Conservation (phyloP, 2,329 filamentous ascomycete genomes). For the Aspergillus sp. region DNA sequence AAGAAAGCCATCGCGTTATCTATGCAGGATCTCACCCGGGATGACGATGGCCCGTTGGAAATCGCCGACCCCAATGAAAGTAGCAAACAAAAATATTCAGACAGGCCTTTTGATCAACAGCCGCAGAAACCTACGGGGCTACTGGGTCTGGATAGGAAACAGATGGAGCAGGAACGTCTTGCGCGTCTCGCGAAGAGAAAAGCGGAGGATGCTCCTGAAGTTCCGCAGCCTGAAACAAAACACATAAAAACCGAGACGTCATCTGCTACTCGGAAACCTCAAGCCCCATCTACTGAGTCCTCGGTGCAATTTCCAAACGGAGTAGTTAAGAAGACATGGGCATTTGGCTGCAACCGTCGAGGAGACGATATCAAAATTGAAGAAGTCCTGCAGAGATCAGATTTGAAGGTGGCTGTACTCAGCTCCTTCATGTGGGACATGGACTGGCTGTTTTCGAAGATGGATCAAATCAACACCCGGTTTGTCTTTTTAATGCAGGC, state of each 20-base stretch:
- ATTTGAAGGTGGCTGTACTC: constrained; percentile 73
- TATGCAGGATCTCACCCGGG: constrained; percentile 22
- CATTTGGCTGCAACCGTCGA: constrained; percentile 58
- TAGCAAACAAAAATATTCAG: not conserved
- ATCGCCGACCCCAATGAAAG: not conserved
- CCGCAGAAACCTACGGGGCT: constrained; percentile 31
- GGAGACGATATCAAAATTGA: constrained; percentile 81
- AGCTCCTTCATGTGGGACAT: constrained; percentile 87
- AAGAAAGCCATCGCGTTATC: constrained; percentile 36
- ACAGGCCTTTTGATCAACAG: not conserved
- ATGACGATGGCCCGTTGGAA: constrained; percentile 4
- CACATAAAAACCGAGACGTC: constrained; percentile 15
- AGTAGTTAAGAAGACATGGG: constrained; percentile 79
- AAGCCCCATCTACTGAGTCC: constrained; percentile 10
- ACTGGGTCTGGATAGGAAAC: constrained; percentile 67
- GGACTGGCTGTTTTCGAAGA: constrained; percentile 72
- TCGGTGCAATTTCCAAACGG: constrained; percentile 56
- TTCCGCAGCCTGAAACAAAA: constrained; percentile 24
- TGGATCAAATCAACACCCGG: constrained; percentile 61
- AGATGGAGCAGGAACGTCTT: constrained; percentile 83
- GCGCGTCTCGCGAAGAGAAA: constrained; percentile 64
- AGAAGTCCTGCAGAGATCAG: constrained; percentile 73
- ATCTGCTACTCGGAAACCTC: not conserved
- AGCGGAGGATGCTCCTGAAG: constrained; percentile 37
- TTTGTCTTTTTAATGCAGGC: constrained; percentile 65